Evolutionary conservation across 1,139 yeast genomes (phyloP).

Genomic region (Citeromyces siamensis): DNA sequence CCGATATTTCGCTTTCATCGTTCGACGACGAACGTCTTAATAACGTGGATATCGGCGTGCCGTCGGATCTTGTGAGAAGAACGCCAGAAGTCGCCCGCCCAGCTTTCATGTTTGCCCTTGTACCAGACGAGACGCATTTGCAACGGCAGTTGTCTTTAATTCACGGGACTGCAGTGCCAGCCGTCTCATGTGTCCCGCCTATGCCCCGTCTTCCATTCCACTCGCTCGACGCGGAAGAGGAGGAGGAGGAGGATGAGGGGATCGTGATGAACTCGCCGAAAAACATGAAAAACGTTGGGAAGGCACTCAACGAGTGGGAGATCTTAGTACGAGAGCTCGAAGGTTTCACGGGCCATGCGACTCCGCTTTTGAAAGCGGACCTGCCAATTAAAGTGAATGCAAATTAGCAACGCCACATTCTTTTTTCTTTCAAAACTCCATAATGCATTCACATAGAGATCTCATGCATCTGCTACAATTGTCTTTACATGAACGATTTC

Average conservation of each 20-base stretch:
- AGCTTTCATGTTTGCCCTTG: conserved; percentile 32
- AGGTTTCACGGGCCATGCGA: conserved; percentile 19
- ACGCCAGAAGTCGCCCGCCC: conserved; percentile 39
- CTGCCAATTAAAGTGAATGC: conserved; percentile 4
- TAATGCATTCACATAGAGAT: too few relatives aligned
- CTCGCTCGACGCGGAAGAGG: conserved; percentile 5
- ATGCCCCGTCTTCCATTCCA: background rate
- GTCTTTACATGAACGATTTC: too few relatives aligned
- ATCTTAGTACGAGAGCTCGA: conserved; percentile 45
- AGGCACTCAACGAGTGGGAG: conserved; percentile 59
- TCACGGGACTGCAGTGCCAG: background rate
- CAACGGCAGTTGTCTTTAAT: conserved; percentile 20
- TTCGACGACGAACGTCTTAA: background rate
- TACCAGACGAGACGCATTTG: conserved; percentile 29
- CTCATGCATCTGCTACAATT: too few relatives aligned
- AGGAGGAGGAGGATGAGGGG: conserved; percentile 5
- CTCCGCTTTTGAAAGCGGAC: conserved; percentile 5
- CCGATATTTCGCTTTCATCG: conserved; percentile 11
- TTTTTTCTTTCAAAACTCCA: too few relatives aligned
- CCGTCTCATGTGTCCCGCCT: background rate
- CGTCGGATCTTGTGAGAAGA: conserved; percentile 30
- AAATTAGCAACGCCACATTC: conserved; percentile 11
- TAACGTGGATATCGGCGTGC: conserved; percentile 10
- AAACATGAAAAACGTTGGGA: conserved; percentile 33
- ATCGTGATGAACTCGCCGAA: conserved; percentile 4